phyloP scores from a whole-genome alignment of 352 stramenopile genomes.

The Globisporangium parvum region DNA sequence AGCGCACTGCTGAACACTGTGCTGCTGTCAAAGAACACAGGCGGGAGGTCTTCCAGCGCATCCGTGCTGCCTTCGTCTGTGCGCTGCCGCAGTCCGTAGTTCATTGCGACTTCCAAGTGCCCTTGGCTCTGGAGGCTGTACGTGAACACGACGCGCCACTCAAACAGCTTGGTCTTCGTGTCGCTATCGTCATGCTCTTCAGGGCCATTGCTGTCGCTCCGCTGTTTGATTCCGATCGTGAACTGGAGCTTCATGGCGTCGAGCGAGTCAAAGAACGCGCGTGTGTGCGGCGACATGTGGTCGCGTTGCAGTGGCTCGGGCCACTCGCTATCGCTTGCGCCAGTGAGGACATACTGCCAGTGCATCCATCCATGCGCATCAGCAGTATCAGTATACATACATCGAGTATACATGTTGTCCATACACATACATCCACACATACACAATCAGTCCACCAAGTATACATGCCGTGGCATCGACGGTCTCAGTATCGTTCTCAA shows the following conservation, averaged over 20 bases:
- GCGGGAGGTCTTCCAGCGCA: slow-evolving; percentile 26
- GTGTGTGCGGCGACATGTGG: slow-evolving; percentile 24
- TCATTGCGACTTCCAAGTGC: slow-evolving; percentile 61
- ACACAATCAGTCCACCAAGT: neutral
- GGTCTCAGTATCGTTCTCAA: slow-evolving; percentile 20
- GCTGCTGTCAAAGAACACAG: slow-evolving; percentile 39
- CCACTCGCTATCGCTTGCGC: slow-evolving; percentile 37
- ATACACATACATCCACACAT: no score
- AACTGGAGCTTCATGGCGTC: slow-evolving; percentile 59
- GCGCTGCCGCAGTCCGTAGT: slow-evolving; percentile 28
- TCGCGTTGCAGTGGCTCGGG: slow-evolving; percentile 34
- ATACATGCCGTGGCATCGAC: slow-evolving; percentile 16
- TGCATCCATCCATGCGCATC: neutral
- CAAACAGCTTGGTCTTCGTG: slow-evolving; percentile 22
- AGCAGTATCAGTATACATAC: no score
- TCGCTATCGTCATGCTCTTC: neutral
- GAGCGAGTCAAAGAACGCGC: slow-evolving; percentile 58
- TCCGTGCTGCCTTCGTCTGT: slow-evolving; percentile 6
- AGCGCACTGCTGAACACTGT: slow-evolving; percentile 39
- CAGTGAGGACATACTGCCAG: slow-evolving; percentile 37
- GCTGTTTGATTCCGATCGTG: slow-evolving; percentile 32
- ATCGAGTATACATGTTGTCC: no score
- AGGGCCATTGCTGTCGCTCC: neutral
- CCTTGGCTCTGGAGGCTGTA: slow-evolving; percentile 70
- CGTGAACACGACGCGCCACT: slow-evolving; percentile 56